phyloP scores from a whole-genome alignment of 164 flowering plant genomes.

The Santalum album region DNA sequence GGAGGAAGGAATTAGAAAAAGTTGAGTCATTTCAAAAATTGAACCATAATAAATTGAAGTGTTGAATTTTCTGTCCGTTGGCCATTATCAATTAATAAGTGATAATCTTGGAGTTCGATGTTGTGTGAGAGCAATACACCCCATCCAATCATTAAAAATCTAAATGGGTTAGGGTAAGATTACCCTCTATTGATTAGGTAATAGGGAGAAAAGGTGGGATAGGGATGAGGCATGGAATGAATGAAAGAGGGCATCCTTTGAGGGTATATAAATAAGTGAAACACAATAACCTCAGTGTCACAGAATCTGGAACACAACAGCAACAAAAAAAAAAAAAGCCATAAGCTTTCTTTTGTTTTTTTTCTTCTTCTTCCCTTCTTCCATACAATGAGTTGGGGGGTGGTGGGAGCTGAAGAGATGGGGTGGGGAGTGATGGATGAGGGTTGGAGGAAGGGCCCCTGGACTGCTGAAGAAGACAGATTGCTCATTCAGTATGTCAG shows the following conservation, averaged over 20 bases:
- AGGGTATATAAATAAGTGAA: conserved; percentile 26
- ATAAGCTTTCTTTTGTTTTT: too few species aligned
- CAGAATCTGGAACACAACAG: conserved; percentile 18
- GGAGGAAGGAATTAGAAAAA: too few species aligned
- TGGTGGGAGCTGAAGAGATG: conserved; percentile 27
- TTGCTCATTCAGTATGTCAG: conserved; percentile 72
- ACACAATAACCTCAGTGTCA: conserved; percentile 23
- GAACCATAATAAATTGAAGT: too few species aligned
- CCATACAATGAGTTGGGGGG: conserved; percentile 16
- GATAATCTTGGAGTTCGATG: too few species aligned
- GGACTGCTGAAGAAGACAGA: conserved; percentile 91
- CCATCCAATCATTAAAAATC: neutral
- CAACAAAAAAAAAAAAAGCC: too few species aligned
- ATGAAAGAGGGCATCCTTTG: conserved; percentile 6
- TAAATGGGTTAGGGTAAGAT: conserved; percentile 9
- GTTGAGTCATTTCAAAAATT: too few species aligned
- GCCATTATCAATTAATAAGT: too few species aligned
- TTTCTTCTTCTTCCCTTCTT: too few species aligned
- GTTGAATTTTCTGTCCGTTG: too few species aligned
- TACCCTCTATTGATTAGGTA: conserved; percentile 1
- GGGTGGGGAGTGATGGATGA: conserved; percentile 50
- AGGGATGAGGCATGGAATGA: conserved; percentile 24
- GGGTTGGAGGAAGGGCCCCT: conserved; percentile 90
- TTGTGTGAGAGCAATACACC: neutral
- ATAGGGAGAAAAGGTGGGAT: conserved; percentile 11